Evolutionary conservation across 2,329 filamentous ascomycete genomes (phyloP), one percentile per base, ranked within the genome.

Genomic region (Aspergillus spinulosporus): DNA sequence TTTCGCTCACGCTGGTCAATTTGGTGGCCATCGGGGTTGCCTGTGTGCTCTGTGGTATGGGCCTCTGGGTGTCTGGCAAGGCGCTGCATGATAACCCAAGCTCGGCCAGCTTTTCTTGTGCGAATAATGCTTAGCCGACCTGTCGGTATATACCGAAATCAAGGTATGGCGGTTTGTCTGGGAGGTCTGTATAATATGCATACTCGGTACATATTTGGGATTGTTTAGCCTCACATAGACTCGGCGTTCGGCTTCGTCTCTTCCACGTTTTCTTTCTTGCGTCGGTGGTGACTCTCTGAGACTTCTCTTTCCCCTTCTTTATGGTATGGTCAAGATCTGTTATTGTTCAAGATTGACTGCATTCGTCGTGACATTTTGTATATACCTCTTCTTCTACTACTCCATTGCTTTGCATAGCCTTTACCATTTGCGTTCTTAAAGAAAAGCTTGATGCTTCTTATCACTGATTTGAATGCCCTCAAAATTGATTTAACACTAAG

Each of bases 1-100:
- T 69, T 7, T 55, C 56, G 6, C 52, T 72, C 12, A 70, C 67
- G 0, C 5, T 62, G 1, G 14, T 70, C 11, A 72, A 72, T 42
- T 2, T 71, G 9, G 2, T 63, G 3, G 60, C 61, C 8, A 44
- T 72, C 31, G 62, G 36, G 0, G 56, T 68, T 21, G 69, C 64
- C 6, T 61, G 55, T 4, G 56, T 52, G 47, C 52, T 71, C 62
- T 71, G 70, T 43, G 68, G 68, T 51, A 64, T 72, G n/a, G 70
- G 70, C 21, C 66, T 72, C 8, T 72, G 66, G 52, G 68, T 71
- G 21, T 72, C 70, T 6, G 69, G 70, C 2, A 72, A 71, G 45
- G 65, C 68, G n/a, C 64, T 72, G 21, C 69, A 72, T 29, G 69
- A 72, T 40, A 64, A 70, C 40, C 62, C 68, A 29, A 66, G 65